Evolutionary conservation across 2,329 filamentous ascomycete genomes (phyloP).

Genomic region (Fusarium concolor): DNA sequence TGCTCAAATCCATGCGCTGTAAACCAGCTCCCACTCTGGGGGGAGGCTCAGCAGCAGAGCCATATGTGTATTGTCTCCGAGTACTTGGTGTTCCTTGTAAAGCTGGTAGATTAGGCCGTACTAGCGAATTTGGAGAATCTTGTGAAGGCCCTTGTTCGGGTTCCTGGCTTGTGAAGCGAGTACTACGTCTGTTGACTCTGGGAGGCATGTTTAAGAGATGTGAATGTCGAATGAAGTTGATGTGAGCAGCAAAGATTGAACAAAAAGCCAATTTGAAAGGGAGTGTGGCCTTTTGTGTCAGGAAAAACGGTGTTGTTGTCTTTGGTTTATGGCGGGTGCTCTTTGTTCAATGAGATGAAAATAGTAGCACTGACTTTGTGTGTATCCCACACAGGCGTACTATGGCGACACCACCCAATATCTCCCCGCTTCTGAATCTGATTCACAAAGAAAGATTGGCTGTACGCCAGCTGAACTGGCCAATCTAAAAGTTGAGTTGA

Average conservation of each 20-base stretch:
- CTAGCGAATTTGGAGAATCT: constrained; percentile 19
- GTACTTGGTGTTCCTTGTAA: constrained; percentile 51
- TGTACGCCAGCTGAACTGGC: constrained; percentile 29
- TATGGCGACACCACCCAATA: background rate
- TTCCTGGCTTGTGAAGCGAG: constrained; percentile 36
- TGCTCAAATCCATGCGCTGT: constrained; percentile 44
- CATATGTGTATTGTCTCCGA: constrained; percentile 54
- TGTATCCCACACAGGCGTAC: constrained; percentile 17
- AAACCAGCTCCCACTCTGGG: constrained; percentile 41
- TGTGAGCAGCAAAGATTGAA: constrained; percentile 8
- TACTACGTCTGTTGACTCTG: constrained; percentile 33
- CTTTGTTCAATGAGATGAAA: constrained; percentile 38
- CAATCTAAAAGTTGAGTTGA: constrained; percentile 34
- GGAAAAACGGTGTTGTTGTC: constrained; percentile 26
- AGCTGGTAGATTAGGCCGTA: constrained; percentile 39
- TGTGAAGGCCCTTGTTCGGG: constrained; percentile 26
- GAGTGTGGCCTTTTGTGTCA: constrained; percentile 31
- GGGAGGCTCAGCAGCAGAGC: constrained; percentile 52
- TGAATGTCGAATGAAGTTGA: background rate
- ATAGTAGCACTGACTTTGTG: constrained; percentile 31
- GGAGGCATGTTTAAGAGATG: constrained; percentile 40
- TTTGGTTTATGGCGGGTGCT: constrained; percentile 2
- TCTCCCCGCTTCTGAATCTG: constrained; percentile 7
- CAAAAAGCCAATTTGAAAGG: constrained; percentile 16
- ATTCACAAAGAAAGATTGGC: constrained; percentile 22